Percentiles rank a stretch among this genome's conserved stretches.
Conservation (phyloP, 352 stramenopile genomes). For the Phytopythium chamaehyphon region DNA sequence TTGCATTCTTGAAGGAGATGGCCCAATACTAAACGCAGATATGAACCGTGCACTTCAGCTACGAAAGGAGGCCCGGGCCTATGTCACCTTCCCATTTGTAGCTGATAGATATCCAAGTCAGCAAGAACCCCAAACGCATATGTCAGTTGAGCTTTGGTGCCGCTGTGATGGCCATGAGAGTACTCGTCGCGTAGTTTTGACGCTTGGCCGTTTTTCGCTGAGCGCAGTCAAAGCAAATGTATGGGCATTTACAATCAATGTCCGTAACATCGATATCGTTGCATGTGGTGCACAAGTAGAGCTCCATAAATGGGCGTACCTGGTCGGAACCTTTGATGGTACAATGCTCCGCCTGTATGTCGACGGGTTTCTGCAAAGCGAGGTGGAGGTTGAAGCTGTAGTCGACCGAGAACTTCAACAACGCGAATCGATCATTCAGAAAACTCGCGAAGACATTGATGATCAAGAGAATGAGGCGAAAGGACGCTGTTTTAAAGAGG, state of each 20-base stretch:
- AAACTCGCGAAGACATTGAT: conserved; percentile 71
- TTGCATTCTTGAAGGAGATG: conserved; percentile 66
- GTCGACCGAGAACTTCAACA: conserved; percentile 68
- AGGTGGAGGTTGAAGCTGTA: conserved; percentile 70
- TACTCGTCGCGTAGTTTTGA: conserved; percentile 62
- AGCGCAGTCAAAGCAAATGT: conserved; percentile 64
- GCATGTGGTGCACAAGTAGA: conserved; percentile 48
- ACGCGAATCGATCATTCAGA: conserved; percentile 56
- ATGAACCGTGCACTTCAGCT: conserved; percentile 72
- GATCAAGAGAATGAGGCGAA: conserved; percentile 75
- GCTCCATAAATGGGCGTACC: conserved; percentile 76
- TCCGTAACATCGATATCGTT: conserved; percentile 74
- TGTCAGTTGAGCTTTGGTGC: conserved; percentile 81
- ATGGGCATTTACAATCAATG: conserved; percentile 80
- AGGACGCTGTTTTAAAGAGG: conserved; percentile 65
- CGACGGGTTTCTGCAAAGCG: conserved; percentile 60
- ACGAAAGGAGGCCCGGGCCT: conserved; percentile 48
- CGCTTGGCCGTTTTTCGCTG: conserved; percentile 71
- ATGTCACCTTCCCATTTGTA: conserved; percentile 47
- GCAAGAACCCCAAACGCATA: conserved; percentile 17
- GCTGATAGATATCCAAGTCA: conserved; percentile 32
- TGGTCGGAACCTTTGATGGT: conserved; percentile 88
- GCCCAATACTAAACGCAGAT: conserved; percentile 79
- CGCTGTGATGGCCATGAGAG: conserved; percentile 63
- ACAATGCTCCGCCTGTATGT: conserved; percentile 83